Evolutionary conservation across 495 filamentous ascomycete species (phyloP).

Genomic region (Margaritispora aquatica): DNA sequence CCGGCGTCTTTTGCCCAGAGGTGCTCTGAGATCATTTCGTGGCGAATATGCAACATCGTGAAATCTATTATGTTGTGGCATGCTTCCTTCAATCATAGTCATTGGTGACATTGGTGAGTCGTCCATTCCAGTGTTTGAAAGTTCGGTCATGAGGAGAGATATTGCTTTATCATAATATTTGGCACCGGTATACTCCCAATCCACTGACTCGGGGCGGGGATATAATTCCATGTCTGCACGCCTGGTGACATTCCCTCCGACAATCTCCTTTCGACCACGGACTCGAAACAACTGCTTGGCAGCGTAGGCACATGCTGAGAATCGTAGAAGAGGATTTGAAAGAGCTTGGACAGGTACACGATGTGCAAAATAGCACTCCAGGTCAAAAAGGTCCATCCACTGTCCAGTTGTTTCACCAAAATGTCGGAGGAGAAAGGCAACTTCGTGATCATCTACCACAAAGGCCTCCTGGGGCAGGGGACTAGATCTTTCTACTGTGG

Average conservation of each 20-base stretch:
- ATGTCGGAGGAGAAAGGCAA: slow-evolving; percentile 54
- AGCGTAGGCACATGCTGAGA: slow-evolving; percentile 54
- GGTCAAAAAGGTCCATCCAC: slow-evolving; percentile 63
- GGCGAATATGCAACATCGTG: no score
- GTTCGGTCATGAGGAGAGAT: slow-evolving; percentile 52
- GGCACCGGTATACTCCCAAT: slow-evolving; percentile 51
- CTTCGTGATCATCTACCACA: slow-evolving; percentile 47
- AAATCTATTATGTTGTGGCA: slow-evolving; percentile 9
- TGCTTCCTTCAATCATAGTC: slow-evolving; percentile 11
- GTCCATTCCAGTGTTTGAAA: slow-evolving; percentile 30
- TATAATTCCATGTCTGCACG: slow-evolving; percentile 48
- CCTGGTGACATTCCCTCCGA: slow-evolving; percentile 40
- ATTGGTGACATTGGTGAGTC: slow-evolving; percentile 18
- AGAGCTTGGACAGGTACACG: slow-evolving; percentile 51
- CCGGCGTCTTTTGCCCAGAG: slow-evolving; percentile 12
- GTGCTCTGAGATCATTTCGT: slow-evolving; percentile 4
- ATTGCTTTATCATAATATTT: slow-evolving; percentile 61
- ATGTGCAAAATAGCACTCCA: slow-evolving; percentile 52
- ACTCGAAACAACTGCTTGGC: slow-evolving; percentile 57
- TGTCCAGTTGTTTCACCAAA: slow-evolving; percentile 54
- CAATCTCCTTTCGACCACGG: slow-evolving; percentile 40
- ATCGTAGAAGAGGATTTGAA: slow-evolving; percentile 50
- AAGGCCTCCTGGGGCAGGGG: slow-evolving; percentile 9
- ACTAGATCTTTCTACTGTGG: slow-evolving; percentile 30
- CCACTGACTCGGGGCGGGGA: slow-evolving; percentile 35